Base-by-base conservation (phyloP, 2,329 filamentous ascomycete species). In the Tolypocladium ovalisporum region DNA sequence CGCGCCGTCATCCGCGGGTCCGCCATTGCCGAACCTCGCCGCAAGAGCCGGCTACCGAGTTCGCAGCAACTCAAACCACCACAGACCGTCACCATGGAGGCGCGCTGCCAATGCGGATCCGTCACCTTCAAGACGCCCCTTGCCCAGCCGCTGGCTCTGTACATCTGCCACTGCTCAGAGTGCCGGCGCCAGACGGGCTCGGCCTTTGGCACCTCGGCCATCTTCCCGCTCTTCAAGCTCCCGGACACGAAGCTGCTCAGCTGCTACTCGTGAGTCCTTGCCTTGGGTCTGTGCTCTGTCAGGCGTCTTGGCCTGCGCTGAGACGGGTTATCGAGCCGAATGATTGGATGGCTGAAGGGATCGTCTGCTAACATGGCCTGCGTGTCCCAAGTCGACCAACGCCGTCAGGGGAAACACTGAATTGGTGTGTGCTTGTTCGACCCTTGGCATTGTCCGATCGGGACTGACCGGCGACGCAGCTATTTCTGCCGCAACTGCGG, bases 401-500 rank as follows among this genome's bases (percentile, higher is more conserved):
- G 1, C 69, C 77, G 9, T 79, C 77, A 1, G 85, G 84, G 0
- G 74, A 81, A 32, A 77, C 72, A 0, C 70, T 87, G 51, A 79
- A 84, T 61, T 87, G 82, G 80, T 82, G 67, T 60, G 74, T 19
- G 19, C 7, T 1, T 9, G 15, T 5, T 32, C 24, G 44, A 29
- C 44, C n/a, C 17, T 19, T 27, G 24, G 15, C 3, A 15, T 9
- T 10, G 24, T 27, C 42, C 13, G 3, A 6, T 3, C 27, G 15
- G 3, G 4, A 12, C 42, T 32, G 15, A 32, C 24, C 27, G 9
- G 44, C 24, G 24, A 64, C 34, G 58, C 58, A 82, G 83, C 65
- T 85, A 86, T 66, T 88, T 88, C 66, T 88, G 85, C 67, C 83
- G 77, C 57, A 74, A 71, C 36, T 89, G 87, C 66, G 86, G 87